Percentiles rank a stretch among this genome's conserved stretches.
phyloP scores from a whole-genome alignment of 2,329 filamentous ascomycete species.

The Exophiala phaeomuriformis region DNA sequence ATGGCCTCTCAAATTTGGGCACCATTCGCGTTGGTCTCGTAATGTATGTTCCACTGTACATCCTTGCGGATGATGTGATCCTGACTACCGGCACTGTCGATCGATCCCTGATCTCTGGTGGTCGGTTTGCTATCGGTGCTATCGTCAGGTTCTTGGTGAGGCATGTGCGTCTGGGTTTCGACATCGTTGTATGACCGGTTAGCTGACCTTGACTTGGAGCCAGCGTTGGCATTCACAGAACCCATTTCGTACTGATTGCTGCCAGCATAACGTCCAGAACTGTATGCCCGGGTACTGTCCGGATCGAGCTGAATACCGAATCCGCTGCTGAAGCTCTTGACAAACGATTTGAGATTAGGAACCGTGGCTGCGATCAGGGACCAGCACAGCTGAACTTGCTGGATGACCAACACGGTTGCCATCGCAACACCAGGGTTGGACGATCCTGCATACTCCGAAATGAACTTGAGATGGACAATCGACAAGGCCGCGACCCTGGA shows the following conservation, averaged over 20 bases:
- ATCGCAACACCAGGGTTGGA: constrained; percentile 31
- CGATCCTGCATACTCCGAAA: constrained; percentile 26
- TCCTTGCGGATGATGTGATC: constrained; percentile 25
- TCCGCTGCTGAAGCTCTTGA: constrained; percentile 37
- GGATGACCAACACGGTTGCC: constrained; percentile 32
- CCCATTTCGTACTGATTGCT: constrained; percentile 10
- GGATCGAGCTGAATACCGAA: constrained; percentile 28
- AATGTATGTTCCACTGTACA: constrained; percentile 22
- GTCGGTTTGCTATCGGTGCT: neutral
- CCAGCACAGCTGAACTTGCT: constrained; percentile 36
- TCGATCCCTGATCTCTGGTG: constrained; percentile 17
- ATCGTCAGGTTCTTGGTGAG: neutral
- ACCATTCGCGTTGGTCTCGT: constrained; percentile 10
- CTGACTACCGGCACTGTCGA: constrained; percentile 21
- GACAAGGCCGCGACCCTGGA: constrained; percentile 31
- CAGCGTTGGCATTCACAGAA: constrained; percentile 8
- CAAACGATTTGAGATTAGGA: constrained; percentile 38
- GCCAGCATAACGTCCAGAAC: constrained; percentile 8
- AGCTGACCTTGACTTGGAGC: constrained; percentile 11
- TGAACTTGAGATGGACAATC: constrained; percentile 33
- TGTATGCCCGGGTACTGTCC: constrained; percentile 14
- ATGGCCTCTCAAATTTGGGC: neutral
- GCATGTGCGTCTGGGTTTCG: constrained; percentile 4
- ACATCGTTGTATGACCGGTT: constrained; percentile 14
- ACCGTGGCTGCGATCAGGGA: constrained; percentile 38